A percentile compares a stretch with the other conserved stretches of the same genome.
phyloP scores from a whole-genome alignment of 1,284 basidiomycete genomes.

The Heliocybe sulcata region DNA sequence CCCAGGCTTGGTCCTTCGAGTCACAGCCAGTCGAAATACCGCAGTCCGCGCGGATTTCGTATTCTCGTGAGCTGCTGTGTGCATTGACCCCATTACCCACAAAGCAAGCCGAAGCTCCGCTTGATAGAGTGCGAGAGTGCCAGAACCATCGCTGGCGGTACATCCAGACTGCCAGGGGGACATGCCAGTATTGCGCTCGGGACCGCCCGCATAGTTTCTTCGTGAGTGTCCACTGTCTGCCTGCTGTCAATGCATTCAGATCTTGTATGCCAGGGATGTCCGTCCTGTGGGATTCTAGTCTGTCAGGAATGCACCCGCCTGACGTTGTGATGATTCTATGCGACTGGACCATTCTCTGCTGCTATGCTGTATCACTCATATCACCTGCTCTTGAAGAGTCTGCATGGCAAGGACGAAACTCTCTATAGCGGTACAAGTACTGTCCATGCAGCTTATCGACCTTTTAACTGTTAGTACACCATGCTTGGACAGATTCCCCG shows the following conservation, averaged over 20 bases:
- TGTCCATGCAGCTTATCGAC: no score
- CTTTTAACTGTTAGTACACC: no score
- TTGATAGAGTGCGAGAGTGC: not conserved
- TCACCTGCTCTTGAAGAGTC: no score
- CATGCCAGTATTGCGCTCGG: not conserved
- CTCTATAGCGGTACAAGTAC: no score
- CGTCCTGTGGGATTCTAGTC: not conserved
- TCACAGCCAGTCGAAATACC: no score
- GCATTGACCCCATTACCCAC: not conserved
- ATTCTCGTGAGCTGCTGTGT: not conserved
- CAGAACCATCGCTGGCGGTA: not conserved
- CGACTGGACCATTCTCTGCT: no score
- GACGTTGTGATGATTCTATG: no score
- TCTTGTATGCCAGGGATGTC: not conserved
- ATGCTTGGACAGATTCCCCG: no score
- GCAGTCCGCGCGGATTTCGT: not conserved
- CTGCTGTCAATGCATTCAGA: not conserved
- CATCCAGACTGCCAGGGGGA: not conserved
- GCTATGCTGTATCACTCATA: no score
- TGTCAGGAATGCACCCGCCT: not conserved
- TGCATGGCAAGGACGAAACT: no score
- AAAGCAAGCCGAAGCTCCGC: not conserved
- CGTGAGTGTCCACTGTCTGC: not conserved
- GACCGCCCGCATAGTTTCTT: not conserved
- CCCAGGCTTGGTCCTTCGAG: no score